Base-by-base conservation (phyloP, 352 stramenopile species). In the Globisporangium rhizosaccharum region DNA sequence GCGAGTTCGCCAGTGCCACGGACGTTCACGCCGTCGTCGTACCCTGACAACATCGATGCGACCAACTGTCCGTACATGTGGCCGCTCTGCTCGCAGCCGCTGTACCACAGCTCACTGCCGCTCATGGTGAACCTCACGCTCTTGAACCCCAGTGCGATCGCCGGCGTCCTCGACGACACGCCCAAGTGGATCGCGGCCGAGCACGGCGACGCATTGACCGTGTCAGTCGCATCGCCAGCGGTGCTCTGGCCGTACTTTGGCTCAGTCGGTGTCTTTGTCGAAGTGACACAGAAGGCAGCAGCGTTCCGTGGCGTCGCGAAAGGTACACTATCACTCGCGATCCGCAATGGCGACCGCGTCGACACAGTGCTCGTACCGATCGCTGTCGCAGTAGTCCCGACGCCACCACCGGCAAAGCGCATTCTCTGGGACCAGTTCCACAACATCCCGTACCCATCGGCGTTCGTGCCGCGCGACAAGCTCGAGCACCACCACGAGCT, bases 391-490 rank as follows among this genome's bases (percentile, higher is more conserved):
- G 60, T 91, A 9, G 61, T 88, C 20, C 77, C 73, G 12, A 80
- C 71, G 18, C 81, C 81, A 7, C 65, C 61, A 18, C 61, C 73
- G 14, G 56, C 66, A 2, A 82, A 76, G 41, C 70, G 76, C 8
- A 79, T 96, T 36, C 62, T 96, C 1, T 96, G 88, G 87, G 87
- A 96, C 56, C 83, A 94, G 61, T 94, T 92, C 61, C 85, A 92
- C 50, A 96, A 90, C 56, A 80, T 96, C 50, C 74, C 82, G 15
- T 96, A 96, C 52, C 88, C 88, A 8, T 90, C 87, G 0, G 80
- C 74, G 8, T 96, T 90, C 59, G 69, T 92, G 1, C 85, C 86
- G 11, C 70, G 79, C 26, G 88, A 96, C 62, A 86, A 85, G 33
- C 70, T 95, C 3, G 72, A 89, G 61, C 79, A 77, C 37, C 63